phyloP scores from a whole-genome alignment of 768 basidiomycete species.

The Pulveroboletus ravenelii region DNA sequence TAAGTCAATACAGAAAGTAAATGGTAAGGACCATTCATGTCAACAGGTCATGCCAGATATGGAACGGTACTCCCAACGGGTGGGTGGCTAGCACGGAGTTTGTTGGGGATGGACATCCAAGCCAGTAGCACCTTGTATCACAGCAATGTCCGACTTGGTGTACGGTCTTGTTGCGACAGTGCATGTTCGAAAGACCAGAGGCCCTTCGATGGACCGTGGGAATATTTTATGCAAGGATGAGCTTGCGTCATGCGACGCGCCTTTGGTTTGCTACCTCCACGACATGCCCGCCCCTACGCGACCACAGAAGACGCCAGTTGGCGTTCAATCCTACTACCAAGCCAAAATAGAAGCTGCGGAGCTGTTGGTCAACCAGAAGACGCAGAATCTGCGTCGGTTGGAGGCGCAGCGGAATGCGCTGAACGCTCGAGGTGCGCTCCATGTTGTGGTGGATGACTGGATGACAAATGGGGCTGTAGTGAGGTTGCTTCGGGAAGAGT shows the following conservation, averaged over 20 bases:
- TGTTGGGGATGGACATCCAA: too few relatives aligned
- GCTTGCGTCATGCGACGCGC: constrained; percentile 11
- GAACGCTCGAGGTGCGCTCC: constrained; percentile 78
- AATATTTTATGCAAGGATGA: neutral
- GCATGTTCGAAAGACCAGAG: too few relatives aligned
- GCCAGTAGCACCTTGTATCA: too few relatives aligned
- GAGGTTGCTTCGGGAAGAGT: constrained; percentile 82
- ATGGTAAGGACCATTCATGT: too few relatives aligned
- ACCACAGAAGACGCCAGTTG: constrained; percentile 46
- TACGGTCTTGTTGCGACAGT: too few relatives aligned
- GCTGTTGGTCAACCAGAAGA: constrained; percentile 90
- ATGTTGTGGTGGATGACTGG: neutral
- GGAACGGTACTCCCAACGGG: too few relatives aligned
- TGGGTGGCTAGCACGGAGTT: too few relatives aligned
- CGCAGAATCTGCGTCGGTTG: constrained; percentile 89
- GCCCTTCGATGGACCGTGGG: neutral
- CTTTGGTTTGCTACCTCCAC: neutral
- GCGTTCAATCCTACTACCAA: constrained; percentile 88
- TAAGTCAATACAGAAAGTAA: too few relatives aligned
- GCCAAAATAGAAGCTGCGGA: constrained; percentile 94
- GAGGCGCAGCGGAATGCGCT: constrained; percentile 97
- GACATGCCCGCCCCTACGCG: constrained; percentile 37
- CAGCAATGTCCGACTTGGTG: too few relatives aligned
- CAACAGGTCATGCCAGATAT: too few relatives aligned
- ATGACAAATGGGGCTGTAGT: constrained; percentile 44